Percentiles rank a stretch among this genome's conserved stretches.
phyloP scores from a whole-genome alignment of 2,329 filamentous ascomycete genomes.

The Monosporascus sp. region DNA sequence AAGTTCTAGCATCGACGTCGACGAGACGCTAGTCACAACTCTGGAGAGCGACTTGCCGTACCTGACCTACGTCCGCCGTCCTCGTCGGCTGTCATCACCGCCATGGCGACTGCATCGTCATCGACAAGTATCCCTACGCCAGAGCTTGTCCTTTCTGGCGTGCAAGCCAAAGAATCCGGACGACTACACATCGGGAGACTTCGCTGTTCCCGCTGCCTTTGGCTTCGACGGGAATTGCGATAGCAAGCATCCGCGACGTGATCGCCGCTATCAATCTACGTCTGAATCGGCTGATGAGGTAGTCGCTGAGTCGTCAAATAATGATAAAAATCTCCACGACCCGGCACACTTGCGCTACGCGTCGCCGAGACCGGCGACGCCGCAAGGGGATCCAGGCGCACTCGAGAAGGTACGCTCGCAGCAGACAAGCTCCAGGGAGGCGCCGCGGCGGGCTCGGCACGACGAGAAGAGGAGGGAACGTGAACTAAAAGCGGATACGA shows the following conservation, averaged over 20 bases:
- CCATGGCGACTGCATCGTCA: background rate
- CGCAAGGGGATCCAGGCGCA: slow-evolving; percentile 10
- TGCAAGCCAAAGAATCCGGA: slow-evolving; percentile 11
- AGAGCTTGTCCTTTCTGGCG: slow-evolving; percentile 11
- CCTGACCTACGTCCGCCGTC: background rate
- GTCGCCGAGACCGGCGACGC: background rate
- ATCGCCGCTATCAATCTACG: background rate
- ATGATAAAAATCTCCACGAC: background rate
- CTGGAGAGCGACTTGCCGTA: slow-evolving; percentile 1
- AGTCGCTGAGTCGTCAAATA: background rate
- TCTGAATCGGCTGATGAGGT: background rate
- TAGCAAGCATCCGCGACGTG: background rate
- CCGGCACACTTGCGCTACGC: background rate
- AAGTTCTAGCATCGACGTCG: slow-evolving; percentile 6
- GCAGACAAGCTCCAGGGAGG: slow-evolving; percentile 11
- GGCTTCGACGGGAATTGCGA: slow-evolving; percentile 17
- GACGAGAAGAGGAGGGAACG: slow-evolving; percentile 16
- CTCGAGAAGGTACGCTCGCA: slow-evolving; percentile 13
- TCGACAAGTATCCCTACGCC: slow-evolving; percentile 2
- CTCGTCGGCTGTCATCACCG: background rate
- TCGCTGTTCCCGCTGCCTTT: slow-evolving; percentile 6
- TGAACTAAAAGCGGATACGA: slow-evolving; percentile 11
- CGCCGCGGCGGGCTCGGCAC: slow-evolving; percentile 15
- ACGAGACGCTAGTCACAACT: slow-evolving; percentile 5
- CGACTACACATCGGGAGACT: slow-evolving; percentile 1